Base-by-base conservation (phyloP, 768 basidiomycete genomes). In the Bullera alba region DNA sequence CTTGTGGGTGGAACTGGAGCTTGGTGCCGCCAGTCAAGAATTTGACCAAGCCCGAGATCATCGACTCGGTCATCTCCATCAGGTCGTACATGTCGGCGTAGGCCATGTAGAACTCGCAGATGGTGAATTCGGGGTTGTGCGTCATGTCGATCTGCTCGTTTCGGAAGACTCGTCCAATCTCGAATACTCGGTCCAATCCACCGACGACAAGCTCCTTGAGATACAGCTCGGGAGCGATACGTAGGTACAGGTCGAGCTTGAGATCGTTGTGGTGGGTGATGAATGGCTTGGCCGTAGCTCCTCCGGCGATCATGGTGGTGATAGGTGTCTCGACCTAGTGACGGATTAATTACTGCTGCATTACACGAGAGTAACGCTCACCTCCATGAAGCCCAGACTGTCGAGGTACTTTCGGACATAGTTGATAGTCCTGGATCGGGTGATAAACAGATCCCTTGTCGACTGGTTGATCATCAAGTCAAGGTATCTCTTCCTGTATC, bases 61-160 rank as follows among this genome's bases (percentile, higher is more conserved):
- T 78, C 36, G 76, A 75, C 74, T 99, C 95, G 15, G 95, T 99
- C 50, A 97, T 79, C 35, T 96, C 95, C 93, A 99, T 96, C 51
- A 97, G 51, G 69, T 97, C 95, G 76, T 88, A 85, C 91, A 93
- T 92, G 73, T 97, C 95, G 51, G 95, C 95, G 63, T 96, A 97
- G 26, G 95, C 93, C 93, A 99, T 97, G 70, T 97, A 99, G 75
- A 99, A 97, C 76, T 99, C 93, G 79, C 93, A 97, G 75, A 96
- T 93, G 4, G 89, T 87, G 77, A 96, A 96, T 73, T 99, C 95
- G 60, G 95, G 95, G 75, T 99, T 99, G 74, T 99, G 95, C 16
- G 95, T 99, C 58, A 99, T 76, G 75, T 99, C 95, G 67, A 99
- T 99, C 26, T 92, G 87, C 72, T 99, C 95, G 74, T 97, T 99